phyloP scores from a whole-genome alignment of 139 green algal species.

The Micromonas pusilla region DNA sequence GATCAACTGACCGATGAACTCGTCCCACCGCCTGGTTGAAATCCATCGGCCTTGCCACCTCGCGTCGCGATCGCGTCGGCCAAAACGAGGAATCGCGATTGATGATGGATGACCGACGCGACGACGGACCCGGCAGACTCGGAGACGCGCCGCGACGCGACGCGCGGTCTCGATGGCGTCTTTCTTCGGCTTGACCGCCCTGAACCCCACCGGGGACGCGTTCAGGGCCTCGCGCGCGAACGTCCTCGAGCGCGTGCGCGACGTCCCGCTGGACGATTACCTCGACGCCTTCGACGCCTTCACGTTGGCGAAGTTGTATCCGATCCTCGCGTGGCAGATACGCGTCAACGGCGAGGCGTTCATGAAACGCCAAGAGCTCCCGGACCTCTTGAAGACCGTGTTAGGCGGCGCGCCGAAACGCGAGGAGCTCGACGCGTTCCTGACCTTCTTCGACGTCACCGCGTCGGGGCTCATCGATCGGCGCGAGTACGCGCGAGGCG shows the following conservation, averaged over 20 bases:
- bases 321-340: background rate
- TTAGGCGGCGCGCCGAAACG: background rate
- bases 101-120: background rate
- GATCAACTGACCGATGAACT: no score
- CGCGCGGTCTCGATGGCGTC: background rate
- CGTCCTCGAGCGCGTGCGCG: background rate
- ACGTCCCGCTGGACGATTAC: background rate
- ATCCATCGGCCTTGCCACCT: no score
- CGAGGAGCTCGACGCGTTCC: background rate
- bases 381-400: background rate
- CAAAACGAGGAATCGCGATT: no score
- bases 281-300: background rate
- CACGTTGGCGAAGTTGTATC: background rate
- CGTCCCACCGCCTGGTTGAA: no score
- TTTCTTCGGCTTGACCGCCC: background rate
- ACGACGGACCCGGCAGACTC: background rate
- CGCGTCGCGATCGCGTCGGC: no score
- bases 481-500: background rate
- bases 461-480: background rate
- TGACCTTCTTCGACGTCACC: background rate
- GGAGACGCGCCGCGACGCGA: no score
- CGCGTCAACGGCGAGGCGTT: background rate
- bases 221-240: background rate
- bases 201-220: background rate
- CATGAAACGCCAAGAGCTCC: background rate